These are phyloP conservation scores for Platanthera guangdongensis DNA, from an alignment of 106 monocot genomes.

Conservation along the genomic window DNA sequence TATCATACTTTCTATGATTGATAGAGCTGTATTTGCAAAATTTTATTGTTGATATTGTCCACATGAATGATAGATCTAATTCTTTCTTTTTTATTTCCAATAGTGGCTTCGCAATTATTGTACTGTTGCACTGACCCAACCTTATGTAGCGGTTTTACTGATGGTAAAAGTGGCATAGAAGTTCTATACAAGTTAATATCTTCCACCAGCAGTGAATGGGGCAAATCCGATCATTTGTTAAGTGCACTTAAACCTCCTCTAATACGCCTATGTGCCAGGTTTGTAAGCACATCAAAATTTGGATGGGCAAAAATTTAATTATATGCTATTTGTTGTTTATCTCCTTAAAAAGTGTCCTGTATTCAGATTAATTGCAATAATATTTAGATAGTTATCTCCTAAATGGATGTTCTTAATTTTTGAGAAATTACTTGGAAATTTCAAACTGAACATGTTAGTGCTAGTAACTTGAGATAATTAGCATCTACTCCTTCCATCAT, in stretches of 20 bases:
- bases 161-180: conserved; percentile 37
- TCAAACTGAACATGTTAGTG: background rate
- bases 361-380: background rate
- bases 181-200: conserved; percentile 43
- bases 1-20: background rate
- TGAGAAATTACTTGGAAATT: background rate
- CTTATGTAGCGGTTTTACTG: conserved; percentile 31
- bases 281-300: conserved; percentile 1
- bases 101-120: background rate
- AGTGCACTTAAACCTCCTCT: conserved; percentile 44
- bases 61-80: background rate
- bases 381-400: background rate
- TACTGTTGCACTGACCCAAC: background rate
- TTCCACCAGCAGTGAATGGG: conserved; percentile 43
- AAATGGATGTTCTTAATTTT: background rate
- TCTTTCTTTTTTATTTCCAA: background rate
- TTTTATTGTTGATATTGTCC: background rate
- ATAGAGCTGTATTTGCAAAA: too few relatives aligned
- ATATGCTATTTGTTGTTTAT: background rate
- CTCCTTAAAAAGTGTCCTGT: background rate
- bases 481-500: background rate
- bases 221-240: conserved; percentile 36
- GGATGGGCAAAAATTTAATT: background rate
- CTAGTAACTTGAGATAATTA: background rate
- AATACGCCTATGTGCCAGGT: conserved; percentile 81